Evolutionary conservation across 83 land plant species (phyloP), one percentile per base, ranked within the genome.

Genomic region (Thuja plicata): DNA sequence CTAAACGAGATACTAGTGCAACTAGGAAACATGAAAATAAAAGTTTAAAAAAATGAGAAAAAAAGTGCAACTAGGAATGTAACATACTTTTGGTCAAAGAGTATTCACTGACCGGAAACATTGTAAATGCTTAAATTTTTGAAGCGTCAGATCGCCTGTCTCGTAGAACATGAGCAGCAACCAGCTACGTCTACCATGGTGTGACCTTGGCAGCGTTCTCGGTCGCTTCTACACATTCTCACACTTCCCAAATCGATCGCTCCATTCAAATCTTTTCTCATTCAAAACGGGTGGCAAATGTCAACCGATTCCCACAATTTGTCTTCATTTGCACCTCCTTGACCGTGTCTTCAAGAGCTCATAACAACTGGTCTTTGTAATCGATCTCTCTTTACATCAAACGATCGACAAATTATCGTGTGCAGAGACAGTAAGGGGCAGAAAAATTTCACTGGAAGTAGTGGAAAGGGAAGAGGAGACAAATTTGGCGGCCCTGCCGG

Each of bases 401-500:
- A 32, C 8, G 86, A 19, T 84, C 55, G 66, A 86, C 34, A 55
- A 50, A 66, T 41, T 50, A 50, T 86, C 32, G 87, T 50, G 70
- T 34, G 87, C 40, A 70, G 41, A 86, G 40, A 17, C 21, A 81
- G 45, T 21, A 41, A 81, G 41, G 84, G 45, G 35, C 37, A 17
- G 83, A 40, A 35, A 79, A 24, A 15, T 1, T 66, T 27, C 10
- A 21, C 48, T 85, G 32, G 52, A 48, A 57, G 40, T 13, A 57
- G 60, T 3, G 62, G 87, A 12, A 19, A 21, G 41, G 91, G 79
- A 55, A 86, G 79, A 54, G 79, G 74, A 45, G 92, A 50, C 30
- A 87, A 48, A 37, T 2, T 35, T 19, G 84, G 88, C 43, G 82
- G 83, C 74, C 57, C 57, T 17, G 81, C 52, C 50, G 86, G 91